These are phyloP conservation scores for Dothideomycetes sp. DNA, from an alignment of 2,329 filamentous ascomycete genomes.

Conservation along the genomic window DNA sequence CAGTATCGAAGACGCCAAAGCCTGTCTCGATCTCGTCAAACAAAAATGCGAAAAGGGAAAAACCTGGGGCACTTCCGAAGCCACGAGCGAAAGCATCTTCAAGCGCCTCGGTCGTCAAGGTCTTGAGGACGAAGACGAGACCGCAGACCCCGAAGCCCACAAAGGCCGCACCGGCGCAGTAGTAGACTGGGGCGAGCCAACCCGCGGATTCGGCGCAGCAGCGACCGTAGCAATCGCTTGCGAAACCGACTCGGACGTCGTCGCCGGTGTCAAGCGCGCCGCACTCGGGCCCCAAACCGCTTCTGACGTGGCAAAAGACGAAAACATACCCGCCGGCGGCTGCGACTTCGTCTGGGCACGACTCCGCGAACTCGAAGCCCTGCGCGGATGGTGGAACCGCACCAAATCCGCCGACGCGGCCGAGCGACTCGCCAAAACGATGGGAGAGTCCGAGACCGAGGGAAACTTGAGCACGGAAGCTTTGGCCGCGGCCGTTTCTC, in stretches of 20 bases:
- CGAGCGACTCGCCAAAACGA: slow-evolving; percentile 22
- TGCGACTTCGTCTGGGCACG: slow-evolving; percentile 57
- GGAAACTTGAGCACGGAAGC: slow-evolving; percentile 11
- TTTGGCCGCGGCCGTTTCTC: slow-evolving; percentile 39
- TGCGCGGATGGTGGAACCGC: slow-evolving; percentile 51
- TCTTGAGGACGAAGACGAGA: slow-evolving; percentile 24
- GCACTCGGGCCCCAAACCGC: slow-evolving; percentile 32
- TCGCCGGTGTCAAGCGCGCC: slow-evolving; percentile 45
- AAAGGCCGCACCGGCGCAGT: slow-evolving; percentile 57
- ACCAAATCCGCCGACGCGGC: slow-evolving; percentile 34
- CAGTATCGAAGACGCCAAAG: slow-evolving; percentile 83
- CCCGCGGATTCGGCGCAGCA: slow-evolving; percentile 48
- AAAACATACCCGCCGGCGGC: slow-evolving; percentile 40
- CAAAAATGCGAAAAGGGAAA: slow-evolving; percentile 93
- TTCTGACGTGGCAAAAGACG: slow-evolving; percentile 6
- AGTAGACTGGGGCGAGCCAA: slow-evolving; percentile 82
- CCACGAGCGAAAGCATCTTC: slow-evolving; percentile 80
- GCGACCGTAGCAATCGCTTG: slow-evolving; percentile 50
- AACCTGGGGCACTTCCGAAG: slow-evolving; percentile 71
- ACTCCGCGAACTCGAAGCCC: slow-evolving; percentile 51
- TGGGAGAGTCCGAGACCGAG: slow-evolving; percentile 7
- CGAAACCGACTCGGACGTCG: slow-evolving; percentile 48
- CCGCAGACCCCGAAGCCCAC: slow-evolving; percentile 30
- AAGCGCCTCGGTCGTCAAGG: slow-evolving; percentile 53
- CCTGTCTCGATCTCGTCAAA: slow-evolving; percentile 86